Conservation (phyloP, 2,329 filamentous ascomycete genomes). For the Pseudopithomyces chartarum region DNA sequence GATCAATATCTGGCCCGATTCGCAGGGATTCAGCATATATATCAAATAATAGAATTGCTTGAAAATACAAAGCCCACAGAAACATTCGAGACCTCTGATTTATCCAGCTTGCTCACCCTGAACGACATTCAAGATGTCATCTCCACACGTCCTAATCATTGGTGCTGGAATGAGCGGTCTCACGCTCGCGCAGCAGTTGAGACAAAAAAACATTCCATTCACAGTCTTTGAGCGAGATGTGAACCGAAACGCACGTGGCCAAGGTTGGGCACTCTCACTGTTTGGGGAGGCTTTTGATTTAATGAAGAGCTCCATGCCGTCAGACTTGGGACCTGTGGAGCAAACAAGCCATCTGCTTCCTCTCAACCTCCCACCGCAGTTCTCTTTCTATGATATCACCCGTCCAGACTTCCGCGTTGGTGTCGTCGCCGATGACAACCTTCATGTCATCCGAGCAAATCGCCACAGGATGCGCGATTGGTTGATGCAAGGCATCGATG, state of each 20-base stretch:
- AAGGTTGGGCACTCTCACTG: no score
- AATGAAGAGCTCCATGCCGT: neutral
- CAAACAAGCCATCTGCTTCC: neutral
- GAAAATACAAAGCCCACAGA: no score
- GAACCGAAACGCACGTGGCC: no score
- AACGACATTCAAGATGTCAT: neutral
- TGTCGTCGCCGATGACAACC: neutral
- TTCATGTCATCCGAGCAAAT: slow-evolving; percentile 1
- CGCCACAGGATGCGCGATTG: neutral
- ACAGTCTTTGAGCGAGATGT: slow-evolving; percentile 5
- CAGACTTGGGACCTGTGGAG: slow-evolving; percentile 1
- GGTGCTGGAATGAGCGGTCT: slow-evolving; percentile 4
- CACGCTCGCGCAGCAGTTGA: slow-evolving; percentile 5
- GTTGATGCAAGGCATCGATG: slow-evolving; percentile 2
- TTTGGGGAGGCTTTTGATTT: neutral
- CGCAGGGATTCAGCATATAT: no score
- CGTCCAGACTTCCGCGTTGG: neutral
- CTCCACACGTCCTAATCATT: slow-evolving; percentile 8
- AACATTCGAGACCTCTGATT: no score
- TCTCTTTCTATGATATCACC: neutral
- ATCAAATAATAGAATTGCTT: no score
- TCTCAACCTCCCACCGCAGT: neutral
- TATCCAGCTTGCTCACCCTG: no score
- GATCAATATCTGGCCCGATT: neutral
- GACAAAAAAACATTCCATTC: neutral